Percentiles rank a stretch among this genome's conserved stretches.
Evolutionary conservation across 2,329 filamentous ascomycete genomes (phyloP).

Genomic region (Ceratocystis cacaofunesta): DNA sequence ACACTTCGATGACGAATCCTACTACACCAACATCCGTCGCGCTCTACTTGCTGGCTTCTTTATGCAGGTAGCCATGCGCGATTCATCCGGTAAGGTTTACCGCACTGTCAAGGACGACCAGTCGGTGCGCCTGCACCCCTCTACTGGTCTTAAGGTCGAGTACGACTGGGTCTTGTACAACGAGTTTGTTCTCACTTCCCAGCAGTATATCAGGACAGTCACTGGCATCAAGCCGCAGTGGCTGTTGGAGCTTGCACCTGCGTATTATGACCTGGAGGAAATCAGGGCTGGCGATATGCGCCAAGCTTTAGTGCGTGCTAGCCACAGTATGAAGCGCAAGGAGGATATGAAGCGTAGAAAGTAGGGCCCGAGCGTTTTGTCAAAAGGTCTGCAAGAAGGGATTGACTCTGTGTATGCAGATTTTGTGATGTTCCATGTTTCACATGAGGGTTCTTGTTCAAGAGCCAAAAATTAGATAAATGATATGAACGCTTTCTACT

Average conservation of each 20-base stretch:
- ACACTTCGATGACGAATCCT: slow-evolving; percentile 85
- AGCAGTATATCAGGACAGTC: slow-evolving; percentile 94
- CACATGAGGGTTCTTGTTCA: not conserved
- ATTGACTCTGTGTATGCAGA: not conserved
- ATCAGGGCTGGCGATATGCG: slow-evolving; percentile 83
- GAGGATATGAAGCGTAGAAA: slow-evolving; percentile 35
- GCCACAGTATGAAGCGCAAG: slow-evolving; percentile 46
- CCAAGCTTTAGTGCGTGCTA: slow-evolving; percentile 42
- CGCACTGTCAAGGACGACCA: slow-evolving; percentile 95
- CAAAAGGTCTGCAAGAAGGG: not conserved
- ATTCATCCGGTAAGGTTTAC: slow-evolving; percentile 77
- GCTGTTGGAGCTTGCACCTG: slow-evolving; percentile 85
- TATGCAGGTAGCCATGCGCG: slow-evolving; percentile 97
- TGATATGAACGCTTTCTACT: not conserved
- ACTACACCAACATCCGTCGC: slow-evolving; percentile 92
- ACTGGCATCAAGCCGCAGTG: slow-evolving; percentile 87
- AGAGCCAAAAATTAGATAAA: not conserved
- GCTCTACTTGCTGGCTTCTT: slow-evolving; percentile 92
- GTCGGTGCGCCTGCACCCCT: slow-evolving; percentile 81
- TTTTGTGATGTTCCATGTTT: not conserved
- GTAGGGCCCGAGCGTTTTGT: slow-evolving; percentile 7
- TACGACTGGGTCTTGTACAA: slow-evolving; percentile 97
- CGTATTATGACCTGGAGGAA: slow-evolving; percentile 72
- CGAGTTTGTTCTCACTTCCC: slow-evolving; percentile 92
- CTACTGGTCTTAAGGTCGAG: slow-evolving; percentile 74